Conservation (phyloP, 176 grass and related monocot genomes). For the Luzula sylvatica region DNA sequence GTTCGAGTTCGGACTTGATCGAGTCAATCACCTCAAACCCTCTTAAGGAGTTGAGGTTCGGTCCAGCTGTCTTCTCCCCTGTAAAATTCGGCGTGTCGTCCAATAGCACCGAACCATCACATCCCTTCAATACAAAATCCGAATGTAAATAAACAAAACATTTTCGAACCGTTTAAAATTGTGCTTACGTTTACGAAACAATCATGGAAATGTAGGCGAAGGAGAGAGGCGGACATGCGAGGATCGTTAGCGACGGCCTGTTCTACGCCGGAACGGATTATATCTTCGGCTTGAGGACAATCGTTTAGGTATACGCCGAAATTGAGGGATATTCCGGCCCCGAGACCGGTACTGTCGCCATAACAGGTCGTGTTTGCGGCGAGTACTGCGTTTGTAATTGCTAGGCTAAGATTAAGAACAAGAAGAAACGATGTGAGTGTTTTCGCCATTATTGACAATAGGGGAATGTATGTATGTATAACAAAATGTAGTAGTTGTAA, state of each 20-base stretch:
- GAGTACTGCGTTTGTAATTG: too few species aligned
- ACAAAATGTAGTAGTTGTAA: too few species aligned
- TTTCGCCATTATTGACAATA: too few species aligned
- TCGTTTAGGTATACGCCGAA: conserved; percentile 24
- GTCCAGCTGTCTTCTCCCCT: conserved; percentile 70
- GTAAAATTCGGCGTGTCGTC: too few species aligned
- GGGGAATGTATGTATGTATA: too few species aligned
- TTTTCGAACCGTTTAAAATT: not conserved
- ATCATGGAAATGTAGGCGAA: conserved; percentile 61
- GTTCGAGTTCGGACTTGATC: conserved; percentile 70
- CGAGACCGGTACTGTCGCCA: conserved; percentile 10
- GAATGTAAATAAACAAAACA: too few species aligned
- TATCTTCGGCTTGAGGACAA: conserved; percentile 60
- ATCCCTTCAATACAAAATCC: conserved; percentile 32
- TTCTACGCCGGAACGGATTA: conserved; percentile 51
- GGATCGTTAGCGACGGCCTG: conserved; percentile 41
- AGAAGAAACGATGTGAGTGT: too few species aligned
- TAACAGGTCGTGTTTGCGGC: conserved; percentile 49
- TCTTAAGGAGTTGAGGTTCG: conserved; percentile 64
- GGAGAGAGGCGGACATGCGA: conserved; percentile 81
- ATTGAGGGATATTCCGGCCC: conserved; percentile 20
- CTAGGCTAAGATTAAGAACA: too few species aligned
- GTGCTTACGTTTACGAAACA: conserved; percentile 41
- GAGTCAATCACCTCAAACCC: conserved; percentile 73
- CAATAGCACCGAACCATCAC: conserved; percentile 85